phyloP scores from a whole-genome alignment of 257 asterid genomes.

The Voacanga thouarsii region DNA sequence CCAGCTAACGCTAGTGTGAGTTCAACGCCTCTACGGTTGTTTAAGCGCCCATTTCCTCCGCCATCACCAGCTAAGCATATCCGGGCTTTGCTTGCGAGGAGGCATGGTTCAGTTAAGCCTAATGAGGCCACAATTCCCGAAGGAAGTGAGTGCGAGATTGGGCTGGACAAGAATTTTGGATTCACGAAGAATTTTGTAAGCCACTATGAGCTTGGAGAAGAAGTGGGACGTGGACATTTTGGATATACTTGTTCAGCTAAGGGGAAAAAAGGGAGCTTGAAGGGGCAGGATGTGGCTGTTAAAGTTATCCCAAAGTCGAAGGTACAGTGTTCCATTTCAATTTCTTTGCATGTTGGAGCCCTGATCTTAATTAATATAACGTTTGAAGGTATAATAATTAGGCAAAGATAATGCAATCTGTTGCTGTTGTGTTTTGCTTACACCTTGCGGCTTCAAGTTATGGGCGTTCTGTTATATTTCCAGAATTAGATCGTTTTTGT shows the following conservation, averaged over 20 bases:
- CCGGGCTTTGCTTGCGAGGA: conserved; percentile 74
- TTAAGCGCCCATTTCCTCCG: conserved; percentile 90
- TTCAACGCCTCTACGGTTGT: conserved; percentile 82
- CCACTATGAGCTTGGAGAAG: conserved; percentile 75
- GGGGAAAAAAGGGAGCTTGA: conserved; percentile 81
- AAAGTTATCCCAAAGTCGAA: conserved; percentile 84
- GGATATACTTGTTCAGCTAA: conserved; percentile 81
- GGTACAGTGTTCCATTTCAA: conserved; percentile 30
- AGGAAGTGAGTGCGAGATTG: conserved; percentile 88
- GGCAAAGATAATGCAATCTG: background rate
- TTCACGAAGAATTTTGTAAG: conserved; percentile 55
- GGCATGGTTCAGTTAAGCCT: conserved; percentile 90
- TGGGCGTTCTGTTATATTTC: background rate
- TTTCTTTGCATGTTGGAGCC: background rate
- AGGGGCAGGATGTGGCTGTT: conserved; percentile 90
- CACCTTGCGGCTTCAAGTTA: background rate
- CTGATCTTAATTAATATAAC: background rate
- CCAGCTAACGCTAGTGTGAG: conserved; percentile 75
- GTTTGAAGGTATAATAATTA: background rate
- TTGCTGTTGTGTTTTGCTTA: background rate
- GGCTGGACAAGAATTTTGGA: conserved; percentile 79
- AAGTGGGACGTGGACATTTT: conserved; percentile 93
- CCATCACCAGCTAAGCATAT: conserved; percentile 98
- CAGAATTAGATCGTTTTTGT: background rate
- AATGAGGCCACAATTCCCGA: conserved; percentile 88